A percentile compares a stretch with the other conserved stretches of the same genome.
phyloP scores from a whole-genome alignment of 371 early-diverging fungal species.

The Mucor mucedo region DNA sequence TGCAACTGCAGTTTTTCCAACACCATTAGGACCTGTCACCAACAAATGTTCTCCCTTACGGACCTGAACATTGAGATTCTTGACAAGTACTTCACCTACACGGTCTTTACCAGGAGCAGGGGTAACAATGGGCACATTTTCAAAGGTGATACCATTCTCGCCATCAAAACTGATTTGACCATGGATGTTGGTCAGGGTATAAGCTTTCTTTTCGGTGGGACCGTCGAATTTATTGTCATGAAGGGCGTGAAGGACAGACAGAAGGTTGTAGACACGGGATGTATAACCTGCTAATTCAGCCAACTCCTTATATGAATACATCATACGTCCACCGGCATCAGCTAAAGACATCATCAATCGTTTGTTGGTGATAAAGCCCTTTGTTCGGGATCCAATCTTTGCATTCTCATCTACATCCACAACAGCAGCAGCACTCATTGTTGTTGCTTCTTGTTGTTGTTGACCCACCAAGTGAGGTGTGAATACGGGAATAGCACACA shows the following conservation, averaged over 20 bases:
- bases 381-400: conserved; percentile 72
- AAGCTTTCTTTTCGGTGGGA: conserved; percentile 26
- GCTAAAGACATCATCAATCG: conserved; percentile 83
- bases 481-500: conserved; percentile 87
- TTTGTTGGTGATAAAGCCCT: conserved; percentile 90
- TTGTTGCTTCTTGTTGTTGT: too few species aligned
- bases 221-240: conserved; percentile 54
- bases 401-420: conserved; percentile 39
- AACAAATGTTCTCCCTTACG: conserved; percentile 70
- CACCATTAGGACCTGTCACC: conserved; percentile 83
- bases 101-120: conserved; percentile 67
- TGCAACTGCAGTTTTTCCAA: conserved; percentile 82
- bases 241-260: conserved; percentile 71
- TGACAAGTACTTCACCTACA: conserved; percentile 72
- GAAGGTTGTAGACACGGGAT: conserved; percentile 78
- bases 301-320: conserved; percentile 88
- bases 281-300: conserved; percentile 89
- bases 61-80: conserved; percentile 63
- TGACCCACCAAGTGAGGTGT: conserved; percentile 60
- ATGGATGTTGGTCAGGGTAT: conserved; percentile 57
- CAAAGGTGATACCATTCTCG: conserved; percentile 58
- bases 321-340: conserved; percentile 92
- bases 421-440: neutral
- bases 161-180: conserved; percentile 51
- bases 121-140: conserved; percentile 70